Evolutionary conservation across 1,284 basidiomycete species (phyloP), one percentile per base, ranked within the genome.

Genomic region (Mrakiaceae sp.): DNA sequence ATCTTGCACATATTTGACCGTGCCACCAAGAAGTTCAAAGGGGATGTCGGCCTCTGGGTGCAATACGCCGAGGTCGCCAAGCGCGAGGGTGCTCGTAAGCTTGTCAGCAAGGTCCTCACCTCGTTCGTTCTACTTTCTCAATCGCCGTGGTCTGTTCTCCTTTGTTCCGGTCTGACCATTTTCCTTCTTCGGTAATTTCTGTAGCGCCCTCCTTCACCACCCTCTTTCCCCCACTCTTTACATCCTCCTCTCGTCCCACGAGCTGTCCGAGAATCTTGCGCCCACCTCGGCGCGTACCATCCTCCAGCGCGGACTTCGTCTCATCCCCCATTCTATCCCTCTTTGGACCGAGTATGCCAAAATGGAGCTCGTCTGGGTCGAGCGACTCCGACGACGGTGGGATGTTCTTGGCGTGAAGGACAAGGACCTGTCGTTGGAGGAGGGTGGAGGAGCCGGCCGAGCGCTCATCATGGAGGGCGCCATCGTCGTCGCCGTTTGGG

Each of bases 1-100:
- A 88, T 91, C 71, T 86, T 91, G 73, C 86, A 90, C 71, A 91
- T 96, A 69, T 91, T 93, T 70, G 91, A 96, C 75, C 84, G 93
- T 40, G 90, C 90, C 3, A 81, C 94, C 14, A 86, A 83, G 74
- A 88, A 87, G 73, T 95, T 96, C 81, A 91, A 91, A 72, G 83
- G 82, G 14, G 92, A 96, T 72, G 80, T 95, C 5, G 85, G 82
- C 1, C 81, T 93, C 0, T 97, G 93, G 93, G 78, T 88, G 60
- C 86, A 91, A 67, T 96, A 96, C 72, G 84, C 95, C 66, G 81
- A 88, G 67, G 82, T 90, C 49, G 91, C 91, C 1, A 86, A 88
- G 73, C 82, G 83, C 56, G 84, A 89, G 73, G 84, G 86, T 4
- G 92, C 93, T 70, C 80, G 84, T 11, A 85, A 88, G 64, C 80